Base-by-base conservation (phyloP, 208 protist genomes). In the Porcisia deanei region DNA sequence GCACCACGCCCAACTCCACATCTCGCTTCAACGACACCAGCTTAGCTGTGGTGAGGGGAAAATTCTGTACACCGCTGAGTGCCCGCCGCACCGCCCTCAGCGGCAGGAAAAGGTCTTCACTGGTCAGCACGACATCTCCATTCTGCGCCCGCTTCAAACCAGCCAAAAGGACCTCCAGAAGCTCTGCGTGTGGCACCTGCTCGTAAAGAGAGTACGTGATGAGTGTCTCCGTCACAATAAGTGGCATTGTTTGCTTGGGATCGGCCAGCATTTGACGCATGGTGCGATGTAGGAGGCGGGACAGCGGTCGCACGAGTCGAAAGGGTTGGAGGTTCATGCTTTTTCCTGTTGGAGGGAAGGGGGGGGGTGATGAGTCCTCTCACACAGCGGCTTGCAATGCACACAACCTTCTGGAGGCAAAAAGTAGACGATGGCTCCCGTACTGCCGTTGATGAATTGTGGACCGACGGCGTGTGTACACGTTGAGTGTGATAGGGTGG, bases 291-390 rank as follows among this genome's bases (percentile, higher is more conserved):
- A 90, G 79, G 22, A 92, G 64, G 14, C 78, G 75, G 39, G 84
- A 78, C 63, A 88, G 83, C 0, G 91, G 86, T 55, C 76, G 71
- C 61, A 91, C 85, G 0, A 92, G 43, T 4, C 70, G 53, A 60
- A 96, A 93, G 1, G 88, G 77, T 16, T 90, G 77, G 52, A 71
- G 66, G 39, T 93, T 89, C 91, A 96, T 94, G 1, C 5, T 14
- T 41, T 1, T 58, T 18, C 7, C 16, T 41, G 5, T 16, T 43
- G 66, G 9, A 39, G 12, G 66, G 1, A 9, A 14, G 39, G 30
- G 18, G 60, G 37, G 25, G 60, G 37, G n/a, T 16, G n/a, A 45
- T 0, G 47, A n/a, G 10, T 43, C 20, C 25, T 47, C 53, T 58
- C 12, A 53, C 16, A n/a, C 66, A 43, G 7, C 57, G 16, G 10